These are phyloP conservation scores for Nitzschia sp. DNA, from an alignment of 108 stramenopile genomes.

Conservation along the genomic window DNA sequence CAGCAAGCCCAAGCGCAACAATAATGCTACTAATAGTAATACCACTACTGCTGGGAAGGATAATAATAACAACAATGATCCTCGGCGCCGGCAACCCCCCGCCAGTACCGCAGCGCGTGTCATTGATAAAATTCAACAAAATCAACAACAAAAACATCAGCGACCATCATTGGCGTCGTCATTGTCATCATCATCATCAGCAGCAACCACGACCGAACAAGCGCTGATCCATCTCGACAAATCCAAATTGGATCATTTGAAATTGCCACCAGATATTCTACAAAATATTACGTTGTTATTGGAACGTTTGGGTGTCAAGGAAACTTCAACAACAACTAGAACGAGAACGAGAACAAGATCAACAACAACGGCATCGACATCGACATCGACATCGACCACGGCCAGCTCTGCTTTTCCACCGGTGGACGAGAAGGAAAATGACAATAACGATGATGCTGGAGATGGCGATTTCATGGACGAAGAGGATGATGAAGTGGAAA, in stretches of 20 bases:
- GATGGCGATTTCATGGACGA: constrained; percentile 21
- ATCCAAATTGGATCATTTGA: constrained; percentile 58
- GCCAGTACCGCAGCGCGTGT: constrained; percentile 31
- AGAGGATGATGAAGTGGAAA: constrained; percentile 24
- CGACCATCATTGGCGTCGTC: no score
- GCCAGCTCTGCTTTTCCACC: neutral
- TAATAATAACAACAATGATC: constrained; percentile 7
- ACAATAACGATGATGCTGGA: constrained; percentile 23
- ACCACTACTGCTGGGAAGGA: constrained; percentile 7
- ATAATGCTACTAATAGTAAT: constrained; percentile 3
- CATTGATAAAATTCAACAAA: constrained; percentile 49
- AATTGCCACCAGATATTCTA: constrained; percentile 49
- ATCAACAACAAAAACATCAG: constrained; percentile 10
- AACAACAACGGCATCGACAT: neutral
- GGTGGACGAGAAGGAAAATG: constrained; percentile 13
- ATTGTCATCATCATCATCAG: no score
- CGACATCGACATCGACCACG: neutral
- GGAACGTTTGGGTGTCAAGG: constrained; percentile 47
- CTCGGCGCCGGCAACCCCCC: neutral
- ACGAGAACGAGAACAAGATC: neutral
- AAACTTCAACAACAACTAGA: neutral
- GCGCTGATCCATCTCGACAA: constrained; percentile 52
- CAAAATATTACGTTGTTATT: constrained; percentile 46
- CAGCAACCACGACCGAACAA: constrained; percentile 21
- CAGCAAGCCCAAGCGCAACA: neutral